Evolutionary conservation across 2,329 filamentous ascomycete genomes (phyloP).

Genomic region (Pseudodiploospora longispora): DNA sequence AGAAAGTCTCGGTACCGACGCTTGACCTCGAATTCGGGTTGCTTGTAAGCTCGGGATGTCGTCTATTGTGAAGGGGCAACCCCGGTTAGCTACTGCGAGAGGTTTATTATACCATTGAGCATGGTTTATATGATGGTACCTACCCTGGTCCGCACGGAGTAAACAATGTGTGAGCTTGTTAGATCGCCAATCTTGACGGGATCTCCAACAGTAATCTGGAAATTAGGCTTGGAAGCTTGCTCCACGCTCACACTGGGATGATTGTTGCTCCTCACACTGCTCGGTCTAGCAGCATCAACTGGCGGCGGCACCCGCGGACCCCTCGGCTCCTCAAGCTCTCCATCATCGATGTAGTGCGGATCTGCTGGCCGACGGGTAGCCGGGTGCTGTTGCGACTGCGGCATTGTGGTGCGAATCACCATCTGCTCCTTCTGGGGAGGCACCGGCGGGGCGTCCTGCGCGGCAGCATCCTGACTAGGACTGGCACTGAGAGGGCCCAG

Average conservation of each 20-base stretch:
- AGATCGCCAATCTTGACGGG: slow-evolving; percentile 96
- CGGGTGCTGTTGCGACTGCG: slow-evolving; percentile 31
- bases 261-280: slow-evolving; percentile 41
- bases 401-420: slow-evolving; percentile 52
- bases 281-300: slow-evolving; percentile 49
- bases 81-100: too few species aligned
- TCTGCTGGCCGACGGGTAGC: slow-evolving; percentile 38
- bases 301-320: slow-evolving; percentile 59
- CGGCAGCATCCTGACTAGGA: slow-evolving; percentile 36
- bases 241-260: slow-evolving; percentile 83
- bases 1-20: slow-evolving; percentile 93
- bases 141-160: slow-evolving; percentile 90
- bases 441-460: slow-evolving; percentile 52
- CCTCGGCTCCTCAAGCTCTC: slow-evolving; percentile 49
- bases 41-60: slow-evolving; percentile 89
- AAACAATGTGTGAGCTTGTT: slow-evolving; percentile 95
- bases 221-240: slow-evolving; percentile 85
- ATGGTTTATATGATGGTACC: slow-evolving; percentile 13
- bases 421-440: slow-evolving; percentile 61
- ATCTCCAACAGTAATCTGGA: slow-evolving; percentile 87
- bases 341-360: slow-evolving; percentile 61
- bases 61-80: slow-evolving; percentile 47
- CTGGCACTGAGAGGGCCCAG: slow-evolving; percentile 68
- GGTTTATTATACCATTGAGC: too few species aligned
- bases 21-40: slow-evolving; percentile 87